Conservation (phyloP, 176 grass and related monocot genomes). For the Eremochloa ophiuroides region DNA sequence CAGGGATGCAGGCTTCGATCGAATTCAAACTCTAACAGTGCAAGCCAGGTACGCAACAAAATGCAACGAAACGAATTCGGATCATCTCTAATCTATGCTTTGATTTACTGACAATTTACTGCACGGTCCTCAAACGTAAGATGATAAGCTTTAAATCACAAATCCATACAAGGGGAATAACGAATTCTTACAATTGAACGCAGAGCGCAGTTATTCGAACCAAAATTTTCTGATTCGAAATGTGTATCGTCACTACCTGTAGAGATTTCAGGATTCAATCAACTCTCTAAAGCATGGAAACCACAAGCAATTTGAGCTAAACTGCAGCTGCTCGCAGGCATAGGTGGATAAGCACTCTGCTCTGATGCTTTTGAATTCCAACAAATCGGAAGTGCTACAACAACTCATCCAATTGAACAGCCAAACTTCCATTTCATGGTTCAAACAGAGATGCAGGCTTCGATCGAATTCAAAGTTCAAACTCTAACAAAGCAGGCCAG, state of each 20-base stretch:
- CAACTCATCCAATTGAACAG: not conserved
- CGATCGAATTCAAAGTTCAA: not conserved
- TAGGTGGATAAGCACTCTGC: not conserved
- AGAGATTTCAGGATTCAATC: too few relatives aligned
- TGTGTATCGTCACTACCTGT: too few relatives aligned
- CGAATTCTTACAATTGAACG: not conserved
- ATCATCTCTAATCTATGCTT: too few relatives aligned
- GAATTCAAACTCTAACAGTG: not conserved
- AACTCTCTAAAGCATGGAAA: not conserved
- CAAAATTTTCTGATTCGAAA: too few relatives aligned
- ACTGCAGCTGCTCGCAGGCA: not conserved
- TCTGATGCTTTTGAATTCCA: not conserved
- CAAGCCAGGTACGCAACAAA: not conserved
- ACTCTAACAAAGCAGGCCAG: not conserved
- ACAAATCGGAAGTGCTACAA: not conserved
- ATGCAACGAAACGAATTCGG: slow-evolving; percentile 9
- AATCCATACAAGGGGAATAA: not conserved
- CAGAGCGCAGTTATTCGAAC: not conserved
- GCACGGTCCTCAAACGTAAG: too few relatives aligned
- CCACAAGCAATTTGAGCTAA: not conserved
- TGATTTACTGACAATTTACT: not conserved
- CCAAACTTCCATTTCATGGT: not conserved
- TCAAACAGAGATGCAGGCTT: not conserved
- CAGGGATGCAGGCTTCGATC: not conserved
- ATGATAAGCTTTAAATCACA: not conserved